These are phyloP conservation scores for Triticum aestivum DNA, from an alignment of 176 grass and related monocot species.

Conservation along the genomic window DNA sequence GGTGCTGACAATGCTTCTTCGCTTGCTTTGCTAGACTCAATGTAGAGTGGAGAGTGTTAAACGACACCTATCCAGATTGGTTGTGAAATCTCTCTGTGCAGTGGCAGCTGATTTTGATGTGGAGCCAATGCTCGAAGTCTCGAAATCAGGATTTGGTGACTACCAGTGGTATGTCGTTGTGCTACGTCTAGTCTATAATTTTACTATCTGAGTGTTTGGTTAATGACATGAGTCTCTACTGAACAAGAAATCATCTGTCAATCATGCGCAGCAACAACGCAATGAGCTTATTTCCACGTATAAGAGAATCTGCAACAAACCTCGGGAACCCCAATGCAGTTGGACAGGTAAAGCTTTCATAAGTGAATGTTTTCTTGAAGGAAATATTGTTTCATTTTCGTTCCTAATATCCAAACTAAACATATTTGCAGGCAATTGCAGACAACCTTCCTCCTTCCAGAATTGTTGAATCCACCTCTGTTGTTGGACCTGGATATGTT, in stretches of 20 bases:
- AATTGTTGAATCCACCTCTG: constrained; percentile 82
- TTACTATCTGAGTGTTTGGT: neutral
- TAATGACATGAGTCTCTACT: constrained; percentile 8
- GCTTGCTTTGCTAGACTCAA: neutral
- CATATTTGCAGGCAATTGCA: constrained; percentile 65
- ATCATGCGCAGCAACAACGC: constrained; percentile 76
- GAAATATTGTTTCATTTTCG: neutral
- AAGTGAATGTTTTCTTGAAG: neutral
- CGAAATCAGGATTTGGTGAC: constrained; percentile 68
- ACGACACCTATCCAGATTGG: constrained; percentile 63
- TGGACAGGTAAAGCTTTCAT: constrained; percentile 64
- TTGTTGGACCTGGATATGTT: constrained; percentile 95
- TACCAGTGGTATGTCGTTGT: constrained; percentile 83
- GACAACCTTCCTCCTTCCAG: constrained; percentile 74
- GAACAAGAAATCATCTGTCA: constrained; percentile 11
- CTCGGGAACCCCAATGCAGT: constrained; percentile 84
- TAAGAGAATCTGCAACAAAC: constrained; percentile 73
- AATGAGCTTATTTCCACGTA: constrained; percentile 81
- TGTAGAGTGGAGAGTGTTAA: constrained; percentile 65
- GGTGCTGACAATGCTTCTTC: neutral
- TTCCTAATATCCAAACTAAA: constrained; percentile 5
- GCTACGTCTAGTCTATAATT: neutral
- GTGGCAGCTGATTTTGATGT: constrained; percentile 60
- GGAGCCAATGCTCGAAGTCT: constrained; percentile 76
- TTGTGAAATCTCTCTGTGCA: constrained; percentile 45